Percentiles rank a stretch among this genome's conserved stretches.
Evolutionary conservation across 441 rosid genomes (phyloP).

Genomic region (Corymbia calophylla): DNA sequence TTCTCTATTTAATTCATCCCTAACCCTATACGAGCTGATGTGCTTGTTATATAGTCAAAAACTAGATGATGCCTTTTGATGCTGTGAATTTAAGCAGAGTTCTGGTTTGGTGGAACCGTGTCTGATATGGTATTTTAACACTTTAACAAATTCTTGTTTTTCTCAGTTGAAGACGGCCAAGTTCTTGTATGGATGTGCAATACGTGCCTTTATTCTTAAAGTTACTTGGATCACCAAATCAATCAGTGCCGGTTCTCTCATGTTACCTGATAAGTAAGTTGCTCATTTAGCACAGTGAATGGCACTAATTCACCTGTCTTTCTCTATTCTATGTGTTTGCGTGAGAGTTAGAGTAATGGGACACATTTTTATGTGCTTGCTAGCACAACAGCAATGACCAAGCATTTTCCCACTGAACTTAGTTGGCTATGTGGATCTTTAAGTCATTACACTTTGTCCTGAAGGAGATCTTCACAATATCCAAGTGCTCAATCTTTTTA

Average conservation of each 20-base stretch:
- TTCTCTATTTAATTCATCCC: not conserved
- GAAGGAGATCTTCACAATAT: not conserved
- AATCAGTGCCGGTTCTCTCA: constrained; percentile 34
- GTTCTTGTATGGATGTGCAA: constrained; percentile 64
- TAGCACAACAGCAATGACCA: not conserved
- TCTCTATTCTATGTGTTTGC: not conserved
- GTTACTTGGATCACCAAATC: constrained; percentile 50
- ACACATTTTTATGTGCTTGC: not conserved
- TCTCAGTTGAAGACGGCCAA: constrained; percentile 50
- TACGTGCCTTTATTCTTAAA: constrained; percentile 38
- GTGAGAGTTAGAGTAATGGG: not conserved
- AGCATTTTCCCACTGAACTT: not conserved
- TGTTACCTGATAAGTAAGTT: constrained; percentile 48
- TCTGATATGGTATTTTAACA: not conserved
- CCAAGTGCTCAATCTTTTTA: not conserved
- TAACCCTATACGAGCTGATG: not conserved
- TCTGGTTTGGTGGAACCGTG: not conserved
- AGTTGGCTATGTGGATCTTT: not conserved
- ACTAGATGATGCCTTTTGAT: not conserved
- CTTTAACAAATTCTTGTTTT: not conserved
- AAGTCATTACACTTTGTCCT: not conserved
- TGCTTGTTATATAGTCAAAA: not conserved
- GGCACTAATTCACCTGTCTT: not conserved
- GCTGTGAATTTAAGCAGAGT: not conserved
- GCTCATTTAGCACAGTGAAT: not conserved